Evolutionary conservation across 2,329 filamentous ascomycete genomes (phyloP).

Genomic region (Claviceps humidiphila): DNA sequence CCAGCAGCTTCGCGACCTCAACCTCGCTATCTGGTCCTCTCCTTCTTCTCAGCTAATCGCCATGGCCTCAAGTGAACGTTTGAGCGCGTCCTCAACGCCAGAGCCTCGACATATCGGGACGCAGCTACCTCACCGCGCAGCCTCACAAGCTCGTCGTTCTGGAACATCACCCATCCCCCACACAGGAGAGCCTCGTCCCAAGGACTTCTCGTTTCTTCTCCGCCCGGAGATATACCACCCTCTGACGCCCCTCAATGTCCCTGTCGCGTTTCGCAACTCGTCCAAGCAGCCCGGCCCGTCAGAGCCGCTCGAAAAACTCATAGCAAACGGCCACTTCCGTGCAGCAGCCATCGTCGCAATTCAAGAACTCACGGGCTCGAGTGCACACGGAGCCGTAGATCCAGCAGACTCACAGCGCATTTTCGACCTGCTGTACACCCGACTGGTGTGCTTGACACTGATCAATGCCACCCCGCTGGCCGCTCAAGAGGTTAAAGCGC

Average conservation of each 20-base stretch:
- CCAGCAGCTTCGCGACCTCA: conserved; percentile 8
- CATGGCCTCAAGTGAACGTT: not conserved
- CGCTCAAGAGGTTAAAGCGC: conserved; percentile 50
- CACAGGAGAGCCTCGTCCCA: conserved; percentile 23
- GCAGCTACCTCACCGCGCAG: conserved; percentile 11
- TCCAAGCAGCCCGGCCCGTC: conserved; percentile 48
- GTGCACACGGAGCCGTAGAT: conserved; percentile 27
- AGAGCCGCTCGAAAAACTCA: conserved; percentile 53
- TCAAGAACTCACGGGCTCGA: conserved; percentile 42
- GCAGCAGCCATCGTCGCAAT: conserved; percentile 59
- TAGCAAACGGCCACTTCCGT: conserved; percentile 65
- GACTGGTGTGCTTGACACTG: conserved; percentile 69
- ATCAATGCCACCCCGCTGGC: conserved; percentile 60
- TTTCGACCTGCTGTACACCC: conserved; percentile 66
- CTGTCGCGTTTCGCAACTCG: conserved; percentile 55
- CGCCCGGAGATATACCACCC: conserved; percentile 74
- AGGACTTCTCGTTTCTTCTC: conserved; percentile 71
- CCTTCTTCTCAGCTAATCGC: not conserved
- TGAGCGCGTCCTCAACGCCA: conserved; percentile 5
- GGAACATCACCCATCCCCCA: conserved; percentile 16
- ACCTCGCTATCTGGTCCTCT: not conserved
- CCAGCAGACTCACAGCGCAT: conserved; percentile 51
- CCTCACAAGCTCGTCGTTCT: conserved; percentile 6
- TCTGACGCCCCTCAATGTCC: conserved; percentile 49
- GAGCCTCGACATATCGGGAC: conserved; percentile 3